Evolutionary conservation across 2,329 filamentous ascomycete species (phyloP).

Genomic region (Colletotrichum spinosum): DNA sequence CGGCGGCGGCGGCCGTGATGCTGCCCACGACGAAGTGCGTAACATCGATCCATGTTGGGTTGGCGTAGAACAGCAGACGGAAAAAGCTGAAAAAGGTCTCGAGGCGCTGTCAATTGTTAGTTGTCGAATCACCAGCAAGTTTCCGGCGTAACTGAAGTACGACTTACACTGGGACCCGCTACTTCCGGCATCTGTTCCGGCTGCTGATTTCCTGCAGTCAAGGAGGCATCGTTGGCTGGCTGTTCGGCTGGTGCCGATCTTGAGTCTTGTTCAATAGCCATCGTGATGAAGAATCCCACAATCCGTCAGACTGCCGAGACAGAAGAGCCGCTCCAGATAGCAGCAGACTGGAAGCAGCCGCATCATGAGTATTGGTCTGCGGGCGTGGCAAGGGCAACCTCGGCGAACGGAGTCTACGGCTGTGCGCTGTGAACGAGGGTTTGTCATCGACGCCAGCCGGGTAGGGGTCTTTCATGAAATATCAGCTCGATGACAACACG

Average conservation of each 20-base stretch:
- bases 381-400: slow-evolving; percentile 11
- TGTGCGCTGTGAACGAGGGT: neutral
- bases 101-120: slow-evolving; percentile 17
- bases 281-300: slow-evolving; percentile 14
- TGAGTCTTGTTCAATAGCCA: slow-evolving; percentile 20
- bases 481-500: slow-evolving; percentile 6
- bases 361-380: neutral
- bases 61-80: slow-evolving; percentile 24
- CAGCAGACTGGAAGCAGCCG: slow-evolving; percentile 1
- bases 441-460: slow-evolving; percentile 5
- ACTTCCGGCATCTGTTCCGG: slow-evolving; percentile 5
- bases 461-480: slow-evolving; percentile 3
- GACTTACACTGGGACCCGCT: slow-evolving; percentile 9
- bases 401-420: neutral
- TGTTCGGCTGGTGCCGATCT: slow-evolving; percentile 11
- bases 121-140: neutral
- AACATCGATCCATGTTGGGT: slow-evolving; percentile 38
- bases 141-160: neutral
- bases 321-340: no score
- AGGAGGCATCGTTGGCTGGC: neutral
- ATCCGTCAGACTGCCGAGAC: neutral
- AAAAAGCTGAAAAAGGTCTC: slow-evolving; percentile 26
- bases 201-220: neutral
- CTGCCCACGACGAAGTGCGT: slow-evolving; percentile 34
- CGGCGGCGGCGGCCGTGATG: slow-evolving; percentile 58